Evolutionary conservation across 192 early-diverging fungal species (phyloP).

Genomic region (Mortierella claussenii): DNA sequence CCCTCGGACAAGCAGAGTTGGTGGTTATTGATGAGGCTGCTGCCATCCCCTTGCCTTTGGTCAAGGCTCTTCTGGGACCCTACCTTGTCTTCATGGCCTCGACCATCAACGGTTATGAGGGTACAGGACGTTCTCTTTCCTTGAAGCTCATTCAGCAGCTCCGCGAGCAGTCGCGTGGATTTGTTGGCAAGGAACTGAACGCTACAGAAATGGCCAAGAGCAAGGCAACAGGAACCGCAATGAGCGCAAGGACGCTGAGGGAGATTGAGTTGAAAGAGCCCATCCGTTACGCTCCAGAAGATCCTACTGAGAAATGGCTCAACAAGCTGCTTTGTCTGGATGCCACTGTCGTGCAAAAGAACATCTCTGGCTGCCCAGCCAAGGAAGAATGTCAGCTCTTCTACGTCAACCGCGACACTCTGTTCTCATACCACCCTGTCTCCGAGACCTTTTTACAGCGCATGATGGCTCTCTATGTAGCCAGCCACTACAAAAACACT

Average conservation of each 20-base stretch:
- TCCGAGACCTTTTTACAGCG: constrained; percentile 96
- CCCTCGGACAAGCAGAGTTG: constrained; percentile 95
- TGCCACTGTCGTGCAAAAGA: constrained; percentile 75
- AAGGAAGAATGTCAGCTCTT: constrained; percentile 95
- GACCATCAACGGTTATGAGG: constrained; percentile 99
- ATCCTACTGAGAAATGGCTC: constrained; percentile 95
- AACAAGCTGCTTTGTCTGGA: constrained; percentile 96
- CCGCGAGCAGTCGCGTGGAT: constrained; percentile 89
- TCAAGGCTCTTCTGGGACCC: constrained; percentile 91
- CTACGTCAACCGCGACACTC: constrained; percentile 96
- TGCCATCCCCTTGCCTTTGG: constrained; percentile 95
- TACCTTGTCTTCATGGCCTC: constrained; percentile 99
- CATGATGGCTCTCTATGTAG: constrained; percentile 97
- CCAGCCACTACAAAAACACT: constrained; percentile 99
- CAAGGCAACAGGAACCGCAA: constrained; percentile 43
- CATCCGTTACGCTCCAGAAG: constrained; percentile 89
- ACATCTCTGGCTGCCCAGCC: constrained; percentile 89
- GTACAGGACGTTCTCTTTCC: constrained; percentile 96
- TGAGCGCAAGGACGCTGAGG: constrained; percentile 78
- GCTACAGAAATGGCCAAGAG: constrained; percentile 56
- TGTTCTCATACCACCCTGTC: constrained; percentile 98
- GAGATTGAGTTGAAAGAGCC: constrained; percentile 96
- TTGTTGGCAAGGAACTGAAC: constrained; percentile 60
- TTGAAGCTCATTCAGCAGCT: constrained; percentile 96
- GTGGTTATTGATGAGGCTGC: constrained; percentile 99